These are phyloP conservation scores for Lipomyces starkeyi DNA, from an alignment of 805 yeast genomes.

Conservation along the genomic window DNA sequence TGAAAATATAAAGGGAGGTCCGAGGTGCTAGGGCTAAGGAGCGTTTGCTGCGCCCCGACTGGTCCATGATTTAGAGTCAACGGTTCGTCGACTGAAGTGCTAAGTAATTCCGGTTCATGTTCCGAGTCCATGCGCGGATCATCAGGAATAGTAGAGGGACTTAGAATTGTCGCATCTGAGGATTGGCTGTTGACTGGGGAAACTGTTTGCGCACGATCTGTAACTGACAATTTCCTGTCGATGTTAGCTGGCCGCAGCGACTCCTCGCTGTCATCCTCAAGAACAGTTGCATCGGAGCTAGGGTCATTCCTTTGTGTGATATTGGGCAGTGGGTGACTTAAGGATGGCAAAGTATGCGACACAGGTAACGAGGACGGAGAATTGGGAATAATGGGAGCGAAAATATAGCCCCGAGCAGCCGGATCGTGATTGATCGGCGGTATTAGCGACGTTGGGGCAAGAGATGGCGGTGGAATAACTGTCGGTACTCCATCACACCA, in stretches of 20 bases:
- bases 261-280: not conserved
- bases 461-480: not conserved
- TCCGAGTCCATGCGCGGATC: not conserved
- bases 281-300: not conserved
- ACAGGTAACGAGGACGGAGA: not conserved
- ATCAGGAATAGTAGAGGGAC: not conserved
- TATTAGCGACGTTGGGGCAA: not conserved
- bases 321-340: not conserved
- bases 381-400: not conserved
- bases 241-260: not conserved
- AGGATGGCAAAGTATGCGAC: not conserved
- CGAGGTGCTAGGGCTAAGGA: not conserved
- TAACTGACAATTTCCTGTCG: not conserved
- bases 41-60: not conserved
- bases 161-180: not conserved
- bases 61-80: not conserved
- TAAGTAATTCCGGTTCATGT: not conserved
- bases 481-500: not conserved
- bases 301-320: not conserved
- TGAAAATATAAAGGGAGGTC: not conserved
- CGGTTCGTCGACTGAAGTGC: not conserved
- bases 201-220: not conserved
- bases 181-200: not conserved
- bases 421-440: not conserved
- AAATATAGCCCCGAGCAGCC: not conserved